Evolutionary conservation across 441 rosid species (phyloP).

Genomic region (Populus hybrid): DNA sequence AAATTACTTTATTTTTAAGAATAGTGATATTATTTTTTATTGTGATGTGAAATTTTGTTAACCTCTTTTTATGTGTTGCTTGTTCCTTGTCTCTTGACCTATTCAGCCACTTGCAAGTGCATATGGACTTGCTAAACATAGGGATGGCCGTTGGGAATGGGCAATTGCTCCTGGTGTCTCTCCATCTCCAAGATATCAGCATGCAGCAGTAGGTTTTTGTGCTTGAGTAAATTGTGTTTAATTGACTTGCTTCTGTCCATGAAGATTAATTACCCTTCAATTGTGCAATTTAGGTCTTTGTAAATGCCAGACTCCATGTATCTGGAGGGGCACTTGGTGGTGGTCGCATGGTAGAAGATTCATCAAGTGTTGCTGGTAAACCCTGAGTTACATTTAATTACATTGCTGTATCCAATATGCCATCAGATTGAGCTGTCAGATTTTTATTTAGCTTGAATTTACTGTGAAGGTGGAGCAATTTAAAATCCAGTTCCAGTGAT

Average conservation of each 20-base stretch:
- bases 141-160: slow-evolving; percentile 99
- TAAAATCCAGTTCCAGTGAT: background rate
- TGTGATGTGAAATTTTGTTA: slow-evolving; percentile 1
- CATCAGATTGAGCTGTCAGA: background rate
- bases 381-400: slow-evolving; percentile 11
- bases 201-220: slow-evolving; percentile 84
- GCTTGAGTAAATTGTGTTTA: background rate
- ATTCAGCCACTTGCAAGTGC: slow-evolving; percentile 93
- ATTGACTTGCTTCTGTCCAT: slow-evolving; percentile 7
- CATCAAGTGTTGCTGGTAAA: slow-evolving; percentile 95
- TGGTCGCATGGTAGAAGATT: slow-evolving; percentile 99
- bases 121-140: slow-evolving; percentile 97
- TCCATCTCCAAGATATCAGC: slow-evolving; percentile 98
- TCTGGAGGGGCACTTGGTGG: slow-evolving; percentile 99
- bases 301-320: slow-evolving; percentile 95
- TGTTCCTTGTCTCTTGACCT: slow-evolving; percentile 17
- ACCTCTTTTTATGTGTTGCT: background rate
- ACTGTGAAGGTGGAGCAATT: background rate
- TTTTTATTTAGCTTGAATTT: background rate
- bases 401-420: background rate
- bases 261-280: slow-evolving; percentile 16
- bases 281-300: slow-evolving; percentile 67
- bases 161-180: slow-evolving; percentile 99
- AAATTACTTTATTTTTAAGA: slow-evolving; percentile 1
- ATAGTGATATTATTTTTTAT: background rate